Conservation (phyloP, 2,329 filamentous ascomycete species). For the Epichloe baconii region DNA sequence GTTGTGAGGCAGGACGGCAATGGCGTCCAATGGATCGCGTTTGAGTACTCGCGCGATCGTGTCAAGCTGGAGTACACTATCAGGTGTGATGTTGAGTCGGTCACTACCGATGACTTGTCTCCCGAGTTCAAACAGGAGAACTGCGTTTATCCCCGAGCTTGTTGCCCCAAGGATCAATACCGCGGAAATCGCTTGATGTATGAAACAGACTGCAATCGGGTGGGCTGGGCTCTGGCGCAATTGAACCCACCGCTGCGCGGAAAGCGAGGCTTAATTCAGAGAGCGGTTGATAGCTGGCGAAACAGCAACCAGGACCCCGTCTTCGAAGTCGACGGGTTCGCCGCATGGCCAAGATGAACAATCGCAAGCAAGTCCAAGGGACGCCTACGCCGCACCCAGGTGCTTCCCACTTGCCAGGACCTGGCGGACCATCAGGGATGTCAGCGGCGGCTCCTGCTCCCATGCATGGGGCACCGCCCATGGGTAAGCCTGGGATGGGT, state of each 20-base stretch:
- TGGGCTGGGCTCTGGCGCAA: slow-evolving; percentile 97
- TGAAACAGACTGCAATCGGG: slow-evolving; percentile 96
- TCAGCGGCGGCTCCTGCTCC: slow-evolving; percentile 44
- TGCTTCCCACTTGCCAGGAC: slow-evolving; percentile 52
- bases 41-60: slow-evolving; percentile 91
- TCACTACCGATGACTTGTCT: slow-evolving; percentile 74
- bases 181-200: slow-evolving; percentile 90
- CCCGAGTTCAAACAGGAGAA: slow-evolving; percentile 95
- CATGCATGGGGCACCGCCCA: slow-evolving; percentile 43
- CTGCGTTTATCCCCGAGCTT: slow-evolving; percentile 92
- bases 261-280: slow-evolving; percentile 90
- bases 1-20: slow-evolving; percentile 92
- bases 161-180: slow-evolving; percentile 91
- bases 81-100: slow-evolving; percentile 91
- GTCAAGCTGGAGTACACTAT: slow-evolving; percentile 99
- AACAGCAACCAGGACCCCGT: slow-evolving; percentile 95
- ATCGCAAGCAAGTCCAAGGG: slow-evolving; percentile 57
- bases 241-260: slow-evolving; percentile 82
- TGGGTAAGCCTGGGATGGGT: slow-evolving; percentile 53
- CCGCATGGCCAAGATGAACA: slow-evolving; percentile 92
- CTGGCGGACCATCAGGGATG: slow-evolving; percentile 52
- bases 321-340: slow-evolving; percentile 83
- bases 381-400: slow-evolving; percentile 43
- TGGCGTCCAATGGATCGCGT: slow-evolving; percentile 96
- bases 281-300: slow-evolving; percentile 95